These are phyloP conservation scores for Lycium barbarum DNA, from an alignment of 257 asterid genomes.

Conservation along the genomic window DNA sequence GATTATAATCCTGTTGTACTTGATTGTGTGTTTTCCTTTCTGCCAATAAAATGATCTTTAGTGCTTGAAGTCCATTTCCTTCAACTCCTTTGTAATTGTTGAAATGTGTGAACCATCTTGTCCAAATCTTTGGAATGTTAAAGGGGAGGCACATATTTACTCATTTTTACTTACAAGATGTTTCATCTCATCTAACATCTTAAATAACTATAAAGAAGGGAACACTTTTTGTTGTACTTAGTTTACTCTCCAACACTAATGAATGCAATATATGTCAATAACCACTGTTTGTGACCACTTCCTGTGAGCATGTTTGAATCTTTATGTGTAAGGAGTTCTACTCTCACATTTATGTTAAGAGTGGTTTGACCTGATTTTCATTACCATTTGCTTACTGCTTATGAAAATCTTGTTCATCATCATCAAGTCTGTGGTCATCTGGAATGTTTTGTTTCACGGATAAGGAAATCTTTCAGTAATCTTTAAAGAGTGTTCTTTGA, in stretches of 20 bases:
- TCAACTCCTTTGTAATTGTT: background rate
- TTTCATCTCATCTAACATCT: background rate
- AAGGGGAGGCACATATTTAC: background rate
- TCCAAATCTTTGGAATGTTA: background rate
- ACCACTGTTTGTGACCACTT: background rate
- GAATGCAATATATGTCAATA: background rate
- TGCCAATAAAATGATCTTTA: background rate
- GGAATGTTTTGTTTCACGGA: conserved; percentile 8
- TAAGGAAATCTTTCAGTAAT: background rate
- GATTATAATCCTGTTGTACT: background rate
- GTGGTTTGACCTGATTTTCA: background rate
- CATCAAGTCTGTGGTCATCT: background rate
- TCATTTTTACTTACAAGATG: background rate
- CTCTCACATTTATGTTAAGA: background rate
- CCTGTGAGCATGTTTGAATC: background rate
- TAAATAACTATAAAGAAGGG: background rate
- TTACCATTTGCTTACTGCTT: background rate
- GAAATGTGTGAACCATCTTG: background rate
- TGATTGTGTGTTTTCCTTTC: background rate
- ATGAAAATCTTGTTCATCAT: background rate
- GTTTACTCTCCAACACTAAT: background rate
- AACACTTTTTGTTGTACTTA: background rate
- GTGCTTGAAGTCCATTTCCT: conserved; percentile 7
- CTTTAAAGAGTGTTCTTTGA: background rate
- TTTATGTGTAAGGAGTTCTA: background rate